Evolutionary conservation across 805 yeast species (phyloP).

Genomic region (Barnettozyma californica): DNA sequence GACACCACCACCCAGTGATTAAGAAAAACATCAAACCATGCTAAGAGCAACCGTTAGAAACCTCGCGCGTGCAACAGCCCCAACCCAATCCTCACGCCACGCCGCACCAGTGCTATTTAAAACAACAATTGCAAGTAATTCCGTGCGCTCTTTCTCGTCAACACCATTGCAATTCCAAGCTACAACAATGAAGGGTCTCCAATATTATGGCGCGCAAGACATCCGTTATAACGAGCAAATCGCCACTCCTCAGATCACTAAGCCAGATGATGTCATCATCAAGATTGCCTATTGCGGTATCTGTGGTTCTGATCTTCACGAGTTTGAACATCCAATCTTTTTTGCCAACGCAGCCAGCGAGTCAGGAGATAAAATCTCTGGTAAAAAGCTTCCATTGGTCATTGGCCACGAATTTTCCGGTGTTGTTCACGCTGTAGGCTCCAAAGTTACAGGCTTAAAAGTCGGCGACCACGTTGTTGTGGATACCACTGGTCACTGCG

Average conservation of each 20-base stretch:
- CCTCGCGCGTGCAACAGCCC: not conserved
- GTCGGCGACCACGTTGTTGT: slow-evolving; percentile 55
- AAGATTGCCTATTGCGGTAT: slow-evolving; percentile 47
- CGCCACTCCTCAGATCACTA: slow-evolving; percentile 31
- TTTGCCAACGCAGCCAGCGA: slow-evolving; percentile 44
- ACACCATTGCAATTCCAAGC: not conserved
- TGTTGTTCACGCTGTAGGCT: slow-evolving; percentile 48
- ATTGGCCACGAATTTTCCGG: slow-evolving; percentile 63
- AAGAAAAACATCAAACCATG: not conserved
- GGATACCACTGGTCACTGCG: slow-evolving; percentile 42
- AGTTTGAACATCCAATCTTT: slow-evolving; percentile 56
- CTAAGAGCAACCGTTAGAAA: not conserved
- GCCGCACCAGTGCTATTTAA: not conserved
- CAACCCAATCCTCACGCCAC: not conserved
- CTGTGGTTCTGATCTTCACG: slow-evolving; percentile 59
- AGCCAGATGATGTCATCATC: slow-evolving; percentile 38
- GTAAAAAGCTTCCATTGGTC: slow-evolving; percentile 46
- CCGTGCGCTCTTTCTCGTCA: not conserved
- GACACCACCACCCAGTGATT: not conserved
- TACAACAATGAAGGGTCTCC: slow-evolving; percentile 35
- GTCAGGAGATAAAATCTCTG: slow-evolving; percentile 24
- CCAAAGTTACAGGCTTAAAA: slow-evolving; percentile 41
- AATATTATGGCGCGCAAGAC: slow-evolving; percentile 36
- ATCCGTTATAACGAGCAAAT: slow-evolving; percentile 30
- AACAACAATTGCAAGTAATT: not conserved